Base-by-base conservation (phyloP, 768 basidiomycete species). In the Aureoboletus auriporus region DNA sequence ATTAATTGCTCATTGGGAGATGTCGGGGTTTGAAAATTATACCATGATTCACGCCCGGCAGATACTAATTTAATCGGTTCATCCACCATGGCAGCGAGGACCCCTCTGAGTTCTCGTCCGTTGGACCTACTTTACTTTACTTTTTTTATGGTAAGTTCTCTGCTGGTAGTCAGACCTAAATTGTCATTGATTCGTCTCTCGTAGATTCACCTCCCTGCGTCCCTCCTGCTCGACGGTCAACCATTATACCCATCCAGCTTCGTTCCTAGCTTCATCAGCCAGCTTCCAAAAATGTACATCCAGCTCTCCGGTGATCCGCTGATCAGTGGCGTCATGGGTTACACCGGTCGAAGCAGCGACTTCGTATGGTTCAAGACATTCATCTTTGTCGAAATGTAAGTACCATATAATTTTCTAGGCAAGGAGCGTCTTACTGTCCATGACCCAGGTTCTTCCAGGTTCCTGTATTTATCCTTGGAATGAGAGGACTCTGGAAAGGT, bases 391-490 rank as follows among this genome's bases (percentile, higher is more conserved):
- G 85, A 88, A 66, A 67, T 65, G 85, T 87, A 57, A 49, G 83
- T 54, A 4, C 16, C 23, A 11, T 16, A 7, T n/a, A n/a, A n/a
- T n/a, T 28, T 4, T 16, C 26, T 23, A 16, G 16, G 12, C 20
- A 31, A n/a, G 6, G 20, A 20, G 40, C 56, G 16, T n/a, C 36
- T 30, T 34, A 49, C n/a, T 34, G 17, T 10, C 31, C 8, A 11
- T 26, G 12, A 12, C 28, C 0, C 30, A 44, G 84, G 13, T 52
- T 79, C 42, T 85, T 87, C 63, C 90, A 92, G 60, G 66, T 91
- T 0, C 92, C 92, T 0, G 75, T 84, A 0, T 92, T 92, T 61
- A 56, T 90, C 38, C 49, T 92, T n/a, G 87, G 85, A 11, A 73
- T 78, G 39, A 69, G 69, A 12, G 81, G 76, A 0, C 69, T 88